Conservation (phyloP, 2,329 filamentous ascomycete genomes). For the Calonectria pseudoturangicola region DNA sequence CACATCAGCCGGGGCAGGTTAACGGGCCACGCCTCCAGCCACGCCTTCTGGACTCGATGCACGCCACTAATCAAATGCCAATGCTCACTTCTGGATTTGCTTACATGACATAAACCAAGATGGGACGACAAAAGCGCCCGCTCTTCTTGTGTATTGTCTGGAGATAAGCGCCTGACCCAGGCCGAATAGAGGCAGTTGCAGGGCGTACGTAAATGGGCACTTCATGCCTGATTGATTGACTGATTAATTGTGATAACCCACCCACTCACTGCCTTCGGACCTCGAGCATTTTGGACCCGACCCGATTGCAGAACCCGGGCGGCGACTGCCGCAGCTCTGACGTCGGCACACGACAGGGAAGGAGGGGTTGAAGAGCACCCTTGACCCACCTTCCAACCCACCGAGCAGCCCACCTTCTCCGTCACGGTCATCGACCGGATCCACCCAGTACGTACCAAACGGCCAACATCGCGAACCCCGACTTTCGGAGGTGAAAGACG, state of each 20-base stretch:
- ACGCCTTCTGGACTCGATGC: not conserved
- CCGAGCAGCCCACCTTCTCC: conserved; percentile 28
- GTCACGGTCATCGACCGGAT: conserved; percentile 24
- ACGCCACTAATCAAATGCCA: not conserved
- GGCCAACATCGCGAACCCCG: conserved; percentile 28
- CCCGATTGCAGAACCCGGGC: not conserved
- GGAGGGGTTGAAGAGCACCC: conserved; percentile 18
- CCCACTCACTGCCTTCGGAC: too few species aligned
- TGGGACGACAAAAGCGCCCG: too few species aligned
- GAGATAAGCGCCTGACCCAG: not conserved
- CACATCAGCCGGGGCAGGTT: conserved; percentile 18
- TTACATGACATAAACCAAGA: not conserved
- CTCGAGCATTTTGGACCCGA: too few species aligned
- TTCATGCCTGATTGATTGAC: not conserved
- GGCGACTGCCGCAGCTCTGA: conserved; percentile 27
- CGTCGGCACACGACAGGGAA: conserved; percentile 25
- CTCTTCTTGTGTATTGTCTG: not conserved
- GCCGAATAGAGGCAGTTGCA: too few species aligned
- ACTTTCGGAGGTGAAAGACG: conserved; percentile 21
- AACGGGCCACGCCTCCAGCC: conserved; percentile 16
- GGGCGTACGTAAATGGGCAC: too few species aligned
- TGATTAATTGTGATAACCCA: not conserved
- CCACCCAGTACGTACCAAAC: conserved; percentile 34
- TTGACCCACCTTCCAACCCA: conserved; percentile 35
- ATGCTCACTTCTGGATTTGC: too few species aligned